phyloP scores from a whole-genome alignment of 345 rosid genomes.

The Reutealis trisperma region DNA sequence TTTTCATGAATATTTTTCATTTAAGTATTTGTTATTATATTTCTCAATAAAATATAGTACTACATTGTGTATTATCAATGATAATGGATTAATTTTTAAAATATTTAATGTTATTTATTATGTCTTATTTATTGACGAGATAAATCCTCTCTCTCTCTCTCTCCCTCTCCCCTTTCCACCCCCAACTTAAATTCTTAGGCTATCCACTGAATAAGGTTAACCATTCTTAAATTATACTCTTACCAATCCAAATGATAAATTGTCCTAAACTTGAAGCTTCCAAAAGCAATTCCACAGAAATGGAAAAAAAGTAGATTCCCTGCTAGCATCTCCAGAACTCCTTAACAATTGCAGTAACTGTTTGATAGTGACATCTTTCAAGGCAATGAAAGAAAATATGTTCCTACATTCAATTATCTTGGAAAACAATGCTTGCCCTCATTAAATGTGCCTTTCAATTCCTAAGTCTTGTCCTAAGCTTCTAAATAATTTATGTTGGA shows the following conservation, averaged over 20 bases:
- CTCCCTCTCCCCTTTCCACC: no score
- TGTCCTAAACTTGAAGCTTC: background rate
- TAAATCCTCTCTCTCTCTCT: no score
- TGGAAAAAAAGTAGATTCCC: background rate
- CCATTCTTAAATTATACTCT: background rate
- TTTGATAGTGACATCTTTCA: no score
- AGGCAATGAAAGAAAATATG: background rate
- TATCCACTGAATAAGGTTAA: no score
- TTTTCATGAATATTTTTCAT: no score
- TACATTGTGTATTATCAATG: no score
- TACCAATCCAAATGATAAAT: background rate
- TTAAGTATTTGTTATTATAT: no score
- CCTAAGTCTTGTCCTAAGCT: background rate
- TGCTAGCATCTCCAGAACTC: background rate
- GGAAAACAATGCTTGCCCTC: background rate
- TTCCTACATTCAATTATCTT: background rate
- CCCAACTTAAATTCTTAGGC: no score
- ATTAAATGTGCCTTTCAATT: background rate
- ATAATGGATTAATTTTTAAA: no score
- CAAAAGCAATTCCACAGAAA: background rate
- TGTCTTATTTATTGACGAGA: no score
- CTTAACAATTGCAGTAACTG: background rate
- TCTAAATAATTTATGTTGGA: background rate
- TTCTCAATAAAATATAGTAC: no score
- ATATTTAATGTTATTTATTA: no score